Base-by-base conservation (phyloP, 2,329 filamentous ascomycete species). In the Pezizomycotina sp. region DNA sequence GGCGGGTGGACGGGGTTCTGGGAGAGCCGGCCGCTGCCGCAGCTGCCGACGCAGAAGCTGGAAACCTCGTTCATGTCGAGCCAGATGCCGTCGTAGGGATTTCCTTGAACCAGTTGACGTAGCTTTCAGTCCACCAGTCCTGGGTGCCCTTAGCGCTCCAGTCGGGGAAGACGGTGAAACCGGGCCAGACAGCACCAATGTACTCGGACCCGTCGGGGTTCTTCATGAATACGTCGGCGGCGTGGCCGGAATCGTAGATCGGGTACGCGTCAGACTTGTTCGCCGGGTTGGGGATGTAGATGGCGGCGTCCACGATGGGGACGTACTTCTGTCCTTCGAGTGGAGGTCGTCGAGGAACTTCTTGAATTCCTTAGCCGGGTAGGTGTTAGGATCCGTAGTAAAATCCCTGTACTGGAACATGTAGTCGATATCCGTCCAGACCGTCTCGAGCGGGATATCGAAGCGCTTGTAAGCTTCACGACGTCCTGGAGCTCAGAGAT, bases 361-460 rank as follows among this genome's bases (percentile, higher is more conserved):
- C 66, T 23, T 68, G 71, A 61, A 82, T 67, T 53, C 66, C 64
- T 0, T 62, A 37, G 4, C 77, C 51, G 0, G 74, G 67, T 51
- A 74, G 80, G 20, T 74, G 60, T 2, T 71, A 62, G 0, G 66
- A 43, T 80, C 76, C 0, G 72, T 58, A 0, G 71, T 72, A 52
- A 80, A 79, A 29, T 77, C 62, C 21, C 64, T 57, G 42, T 71
- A 61, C 12, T 52, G 47, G 47, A 70, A 61, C 73, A 77, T 77
- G 56, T 77, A 77, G 51, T 78, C 73, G 36, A 78, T 78, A 47
- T 79, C 74, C 10, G 69, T 76, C 74, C 74, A 80, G 55, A 81
- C 74, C 2, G 73, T 77, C 52, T 80, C 75, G 0, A 81, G 58
- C 0, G 75, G 74, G 39, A 80, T 79, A 1, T 58, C 59, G 3